Conservation (phyloP, 495 filamentous ascomycete genomes). For the Lophiostoma macrostomum region DNA sequence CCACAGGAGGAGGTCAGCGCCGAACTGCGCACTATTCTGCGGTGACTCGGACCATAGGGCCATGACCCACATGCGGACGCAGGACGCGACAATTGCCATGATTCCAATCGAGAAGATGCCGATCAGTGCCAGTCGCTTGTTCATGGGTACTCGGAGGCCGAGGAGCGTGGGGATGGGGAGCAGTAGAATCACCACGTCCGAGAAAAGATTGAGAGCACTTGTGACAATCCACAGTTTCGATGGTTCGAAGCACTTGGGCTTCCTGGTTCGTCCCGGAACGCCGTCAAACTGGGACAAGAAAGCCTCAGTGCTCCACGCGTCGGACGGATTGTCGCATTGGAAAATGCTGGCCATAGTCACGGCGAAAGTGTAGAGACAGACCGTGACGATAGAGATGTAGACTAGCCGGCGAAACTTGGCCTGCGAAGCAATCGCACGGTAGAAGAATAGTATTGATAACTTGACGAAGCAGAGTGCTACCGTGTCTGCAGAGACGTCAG, state of each 20-base stretch:
- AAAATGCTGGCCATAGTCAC: conserved; percentile 16
- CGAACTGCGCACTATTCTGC: conserved; percentile 13
- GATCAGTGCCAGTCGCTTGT: conserved; percentile 23
- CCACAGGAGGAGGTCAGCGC: conserved; percentile 27
- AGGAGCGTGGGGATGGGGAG: conserved; percentile 28
- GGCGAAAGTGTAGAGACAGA: conserved; percentile 21
- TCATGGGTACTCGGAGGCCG: conserved; percentile 21
- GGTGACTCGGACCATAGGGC: conserved; percentile 24
- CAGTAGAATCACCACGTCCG: conserved; percentile 26
- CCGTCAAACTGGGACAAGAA: conserved; percentile 25
- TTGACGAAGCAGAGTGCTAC: conserved; percentile 26
- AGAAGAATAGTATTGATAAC: conserved; percentile 32
- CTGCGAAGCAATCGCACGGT: conserved; percentile 22
- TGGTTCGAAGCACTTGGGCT: conserved; percentile 18
- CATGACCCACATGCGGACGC: conserved; percentile 32
- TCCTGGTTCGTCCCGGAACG: background rate
- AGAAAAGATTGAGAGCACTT: conserved; percentile 20
- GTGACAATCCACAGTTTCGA: conserved; percentile 12
- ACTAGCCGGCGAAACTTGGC: conserved; percentile 18
- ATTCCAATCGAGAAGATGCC: conserved; percentile 30
- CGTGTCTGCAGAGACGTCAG: too few species aligned
- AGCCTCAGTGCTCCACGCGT: conserved; percentile 3
- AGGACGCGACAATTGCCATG: conserved; percentile 28
- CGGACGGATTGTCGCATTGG: conserved; percentile 25
- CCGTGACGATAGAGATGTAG: conserved; percentile 11